A percentile compares a stretch with the other conserved stretches of the same genome.
phyloP scores from a whole-genome alignment of 2,329 filamentous ascomycete species.

The Drechslerella stenobrocha region DNA sequence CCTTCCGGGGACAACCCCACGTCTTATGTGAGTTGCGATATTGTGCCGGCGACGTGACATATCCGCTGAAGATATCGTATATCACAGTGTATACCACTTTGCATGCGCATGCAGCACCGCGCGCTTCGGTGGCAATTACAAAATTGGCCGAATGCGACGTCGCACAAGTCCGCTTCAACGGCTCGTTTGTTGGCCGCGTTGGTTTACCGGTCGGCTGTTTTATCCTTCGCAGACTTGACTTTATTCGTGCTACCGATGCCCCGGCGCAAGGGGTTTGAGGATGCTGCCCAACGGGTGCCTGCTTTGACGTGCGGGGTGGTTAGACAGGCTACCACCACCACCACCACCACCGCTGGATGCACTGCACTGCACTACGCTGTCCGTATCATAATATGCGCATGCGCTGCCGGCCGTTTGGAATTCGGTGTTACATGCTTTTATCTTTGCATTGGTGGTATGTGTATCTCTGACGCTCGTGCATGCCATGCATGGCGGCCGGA shows the following conservation, averaged over 20 bases:
- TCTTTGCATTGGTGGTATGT: neutral
- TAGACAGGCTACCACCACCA: neutral
- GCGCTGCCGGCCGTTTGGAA: no score
- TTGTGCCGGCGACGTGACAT: no score
- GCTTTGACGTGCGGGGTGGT: neutral
- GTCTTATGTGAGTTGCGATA: no score
- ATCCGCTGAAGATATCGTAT: no score
- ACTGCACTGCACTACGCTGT: no score
- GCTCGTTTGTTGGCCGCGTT: neutral
- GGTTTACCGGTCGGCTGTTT: neutral
- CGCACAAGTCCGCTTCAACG: neutral
- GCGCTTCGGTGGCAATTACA: no score
- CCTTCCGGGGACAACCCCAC: slow-evolving; percentile 14
- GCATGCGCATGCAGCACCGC: no score
- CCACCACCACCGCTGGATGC: no score
- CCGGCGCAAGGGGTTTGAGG: no score
- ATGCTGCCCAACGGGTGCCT: slow-evolving; percentile 1
- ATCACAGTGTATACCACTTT: no score
- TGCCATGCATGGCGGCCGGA: neutral
- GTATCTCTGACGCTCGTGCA: neutral
- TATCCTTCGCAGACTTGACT: neutral
- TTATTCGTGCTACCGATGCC: neutral
- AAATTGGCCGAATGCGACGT: no score
- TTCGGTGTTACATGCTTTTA: neutral
- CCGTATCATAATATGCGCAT: no score